These are phyloP conservation scores for Cytospora paraplurivora DNA, from an alignment of 2,329 filamentous ascomycete species.

Conservation along the genomic window DNA sequence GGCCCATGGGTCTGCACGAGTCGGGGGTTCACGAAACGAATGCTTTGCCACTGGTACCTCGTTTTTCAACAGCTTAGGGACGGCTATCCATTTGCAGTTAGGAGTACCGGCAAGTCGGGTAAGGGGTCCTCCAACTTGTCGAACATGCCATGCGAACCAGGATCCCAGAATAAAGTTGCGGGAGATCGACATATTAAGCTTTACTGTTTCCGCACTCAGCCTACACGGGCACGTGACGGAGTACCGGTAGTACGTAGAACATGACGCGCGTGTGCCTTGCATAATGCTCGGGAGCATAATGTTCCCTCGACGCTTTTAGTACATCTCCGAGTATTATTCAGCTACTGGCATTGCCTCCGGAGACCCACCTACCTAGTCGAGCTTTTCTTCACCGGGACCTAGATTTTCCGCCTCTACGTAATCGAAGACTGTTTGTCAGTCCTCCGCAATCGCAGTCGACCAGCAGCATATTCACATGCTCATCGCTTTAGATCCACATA, in stretches of 20 bases:
- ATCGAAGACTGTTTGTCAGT: neutral
- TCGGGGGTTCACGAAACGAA: too few relatives aligned
- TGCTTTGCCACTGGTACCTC: too few relatives aligned
- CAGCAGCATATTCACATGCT: neutral
- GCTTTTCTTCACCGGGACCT: neutral
- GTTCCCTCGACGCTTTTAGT: neutral
- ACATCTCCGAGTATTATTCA: neutral
- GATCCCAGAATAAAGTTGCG: constrained; percentile 8
- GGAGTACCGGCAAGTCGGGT: too few relatives aligned
- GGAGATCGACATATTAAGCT: constrained; percentile 8
- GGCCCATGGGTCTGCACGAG: too few relatives aligned
- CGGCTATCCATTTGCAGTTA: too few relatives aligned
- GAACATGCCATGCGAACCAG: neutral
- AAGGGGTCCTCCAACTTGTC: neutral
- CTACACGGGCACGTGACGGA: too few relatives aligned
- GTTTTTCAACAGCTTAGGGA: too few relatives aligned
- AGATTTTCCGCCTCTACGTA: neutral
- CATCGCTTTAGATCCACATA: neutral
- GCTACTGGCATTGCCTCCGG: neutral
- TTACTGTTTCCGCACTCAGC: neutral
- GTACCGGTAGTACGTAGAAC: neutral
- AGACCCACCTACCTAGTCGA: neutral
- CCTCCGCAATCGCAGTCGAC: neutral
- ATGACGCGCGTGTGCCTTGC: neutral
- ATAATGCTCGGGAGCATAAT: neutral